A percentile compares a stretch with the other conserved stretches of the same genome.
These are phyloP conservation scores for Saksenaea oblongispora DNA, from an alignment of 371 early-diverging fungal genomes.

Conservation along the genomic window DNA sequence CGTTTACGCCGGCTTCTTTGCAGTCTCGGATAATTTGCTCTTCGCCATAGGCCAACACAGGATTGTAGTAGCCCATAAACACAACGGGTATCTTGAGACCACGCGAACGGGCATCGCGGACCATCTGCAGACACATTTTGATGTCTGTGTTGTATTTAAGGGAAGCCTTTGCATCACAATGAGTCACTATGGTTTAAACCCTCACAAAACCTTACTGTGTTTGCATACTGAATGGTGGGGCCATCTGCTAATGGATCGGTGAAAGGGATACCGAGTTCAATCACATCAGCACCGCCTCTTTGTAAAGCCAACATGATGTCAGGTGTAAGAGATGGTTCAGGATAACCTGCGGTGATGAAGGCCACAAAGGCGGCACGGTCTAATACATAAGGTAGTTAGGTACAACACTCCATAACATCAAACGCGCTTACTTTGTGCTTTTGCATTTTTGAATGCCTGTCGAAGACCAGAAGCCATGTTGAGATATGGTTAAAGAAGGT, in stretches of 20 bases:
- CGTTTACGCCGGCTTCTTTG: conserved; percentile 83
- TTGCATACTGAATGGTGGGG: conserved; percentile 93
- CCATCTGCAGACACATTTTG: conserved; percentile 76
- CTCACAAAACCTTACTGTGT: conserved; percentile 58
- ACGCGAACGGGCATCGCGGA: conserved; percentile 75
- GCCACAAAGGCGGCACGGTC: conserved; percentile 90
- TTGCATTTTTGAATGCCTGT: conserved; percentile 41
- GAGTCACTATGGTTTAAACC: neutral
- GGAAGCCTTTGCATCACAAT: conserved; percentile 56
- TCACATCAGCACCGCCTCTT: conserved; percentile 93
- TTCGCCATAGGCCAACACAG: conserved; percentile 92
- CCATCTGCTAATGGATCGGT: conserved; percentile 98
- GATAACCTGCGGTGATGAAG: conserved; percentile 93
- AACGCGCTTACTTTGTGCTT: conserved; percentile 41
- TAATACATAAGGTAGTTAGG: conserved; percentile 19
- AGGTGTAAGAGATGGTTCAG: conserved; percentile 74
- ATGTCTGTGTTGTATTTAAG: conserved; percentile 80
- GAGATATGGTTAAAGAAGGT: neutral
- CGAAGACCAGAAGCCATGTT: conserved; percentile 50
- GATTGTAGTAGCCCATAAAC: conserved; percentile 98
- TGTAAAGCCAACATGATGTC: conserved; percentile 85
- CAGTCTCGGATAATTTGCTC: conserved; percentile 80
- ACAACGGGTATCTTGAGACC: conserved; percentile 92
- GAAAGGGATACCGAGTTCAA: conserved; percentile 96
- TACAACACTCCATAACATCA: neutral